phyloP scores from a whole-genome alignment of 106 monocot genomes.

The Platanthera guangdongensis region DNA sequence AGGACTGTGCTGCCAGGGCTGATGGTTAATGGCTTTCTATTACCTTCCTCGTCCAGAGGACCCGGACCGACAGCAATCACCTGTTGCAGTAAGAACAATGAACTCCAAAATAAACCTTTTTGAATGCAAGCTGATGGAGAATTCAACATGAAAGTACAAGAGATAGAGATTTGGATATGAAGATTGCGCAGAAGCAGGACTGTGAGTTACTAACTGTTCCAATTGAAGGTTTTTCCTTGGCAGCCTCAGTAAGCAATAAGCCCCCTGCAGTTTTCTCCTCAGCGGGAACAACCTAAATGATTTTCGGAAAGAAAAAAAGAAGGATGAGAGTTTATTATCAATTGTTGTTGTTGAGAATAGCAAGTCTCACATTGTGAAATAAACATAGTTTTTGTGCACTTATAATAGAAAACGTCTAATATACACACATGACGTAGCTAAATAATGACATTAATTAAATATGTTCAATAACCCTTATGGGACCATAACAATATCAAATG shows the following conservation, averaged over 20 bases:
- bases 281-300: constrained; percentile 35
- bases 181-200: background rate
- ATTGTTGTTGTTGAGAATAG: too few relatives aligned
- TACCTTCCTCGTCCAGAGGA: constrained; percentile 65
- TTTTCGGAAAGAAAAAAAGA: too few relatives aligned
- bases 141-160: background rate
- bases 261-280: constrained; percentile 64
- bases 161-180: background rate
- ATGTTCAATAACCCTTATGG: too few relatives aligned
- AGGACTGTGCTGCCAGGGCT: constrained; percentile 51
- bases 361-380: too few relatives aligned
- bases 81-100: constrained; percentile 13
- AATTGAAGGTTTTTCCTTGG: constrained; percentile 54
- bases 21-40: constrained; percentile 36
- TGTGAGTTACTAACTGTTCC: constrained; percentile 30
- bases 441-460: too few relatives aligned
- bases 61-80: constrained; percentile 76
- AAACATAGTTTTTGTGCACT: too few relatives aligned
- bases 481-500: too few relatives aligned
- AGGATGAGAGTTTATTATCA: too few relatives aligned
- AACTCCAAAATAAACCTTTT: background rate
- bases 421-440: too few relatives aligned
- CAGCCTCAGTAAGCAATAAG: constrained; percentile 48
- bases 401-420: too few relatives aligned
- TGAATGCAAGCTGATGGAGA: background rate